Evolutionary conservation across 2,329 filamentous ascomycete species (phyloP), one percentile per base, ranked within the genome.

Genomic region (Fusarium coicis): DNA sequence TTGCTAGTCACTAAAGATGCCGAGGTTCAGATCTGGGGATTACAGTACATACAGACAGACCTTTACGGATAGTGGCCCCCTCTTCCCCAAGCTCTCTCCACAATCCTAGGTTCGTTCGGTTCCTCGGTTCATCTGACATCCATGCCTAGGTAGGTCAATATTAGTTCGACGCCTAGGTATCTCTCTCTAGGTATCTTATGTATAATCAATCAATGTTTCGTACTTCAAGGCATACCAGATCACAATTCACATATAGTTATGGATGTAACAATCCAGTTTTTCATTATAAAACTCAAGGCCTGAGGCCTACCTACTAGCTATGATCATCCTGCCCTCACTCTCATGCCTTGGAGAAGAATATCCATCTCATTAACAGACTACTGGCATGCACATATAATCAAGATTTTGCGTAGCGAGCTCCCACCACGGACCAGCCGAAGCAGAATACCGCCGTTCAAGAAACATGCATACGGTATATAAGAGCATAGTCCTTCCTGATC

Each of bases 391-490:
- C 72, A 70, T 68, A 66, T 70, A 72, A 72, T 70, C 68, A 65
- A 74, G 68, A 57, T 72, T 55, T 63, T 72, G 50, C 75, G 70
- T 68, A 66, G 66, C 52, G 70, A 68, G 66, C 66, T 78, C 70
- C 74, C 70, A 76, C 79, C 66, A 68, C 79, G 79, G 79, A 74
- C 79, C 79, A 80, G 79, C 79, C 79, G 79, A 76, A 79, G 79
- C 75, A 79, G 77, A 75, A 74, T 68, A 74, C 77, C 68, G 68
- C 73, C 71, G 46, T 69, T 66, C 70, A 66, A 75, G 58, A 73
- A 70, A 69, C 67, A 72, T 75, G 63, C 61, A 67, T 64, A 72
- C 68, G 71, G 70, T 77, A 77, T 79, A 78, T 76, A 76, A 74
- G 78, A 76, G 40, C 70, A 70, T 65, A 53, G 34, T 58, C 65